These are phyloP conservation scores for Kwoniella sp. DNA, from an alignment of 768 basidiomycete species.

Conservation along the genomic window DNA sequence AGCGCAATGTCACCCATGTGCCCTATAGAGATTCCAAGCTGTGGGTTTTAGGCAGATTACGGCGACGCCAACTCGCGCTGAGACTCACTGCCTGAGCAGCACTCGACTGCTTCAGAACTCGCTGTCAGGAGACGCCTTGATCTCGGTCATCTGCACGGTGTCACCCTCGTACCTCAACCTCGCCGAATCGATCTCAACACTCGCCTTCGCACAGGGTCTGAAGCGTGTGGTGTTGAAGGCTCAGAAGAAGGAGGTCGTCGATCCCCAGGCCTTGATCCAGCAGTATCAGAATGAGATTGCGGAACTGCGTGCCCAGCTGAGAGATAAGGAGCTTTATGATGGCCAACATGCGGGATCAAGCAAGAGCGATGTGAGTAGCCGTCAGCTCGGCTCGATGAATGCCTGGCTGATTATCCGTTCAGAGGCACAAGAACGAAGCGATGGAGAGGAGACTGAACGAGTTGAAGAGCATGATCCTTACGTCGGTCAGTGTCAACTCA, in stretches of 20 bases:
- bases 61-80: no score
- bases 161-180: conserved; percentile 77
- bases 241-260: conserved; percentile 87
- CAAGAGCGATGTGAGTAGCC: conserved; percentile 13
- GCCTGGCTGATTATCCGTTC: background rate
- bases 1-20: conserved; percentile 64
- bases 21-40: conserved; percentile 95
- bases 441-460: conserved; percentile 44
- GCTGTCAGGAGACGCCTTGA: conserved; percentile 87
- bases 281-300: conserved; percentile 93
- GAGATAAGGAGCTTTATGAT: conserved; percentile 52
- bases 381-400: background rate
- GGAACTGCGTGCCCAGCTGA: conserved; percentile 63
- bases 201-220: conserved; percentile 84
- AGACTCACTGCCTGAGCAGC: conserved; percentile 10
- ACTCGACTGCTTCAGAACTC: conserved; percentile 93
- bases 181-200: conserved; percentile 77
- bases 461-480: conserved; percentile 52
- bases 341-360: conserved; percentile 1
- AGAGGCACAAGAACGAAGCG: conserved; percentile 34
- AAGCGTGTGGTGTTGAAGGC: conserved; percentile 85
- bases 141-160: conserved; percentile 93
- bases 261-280: conserved; percentile 88
- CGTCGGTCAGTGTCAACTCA: conserved; percentile 67
- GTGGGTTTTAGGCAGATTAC: conserved; percentile 19